A percentile compares a stretch with the other conserved stretches of the same genome.
Evolutionary conservation across 2,329 filamentous ascomycete species (phyloP).

Genomic region (Colletotrichum siamense): DNA sequence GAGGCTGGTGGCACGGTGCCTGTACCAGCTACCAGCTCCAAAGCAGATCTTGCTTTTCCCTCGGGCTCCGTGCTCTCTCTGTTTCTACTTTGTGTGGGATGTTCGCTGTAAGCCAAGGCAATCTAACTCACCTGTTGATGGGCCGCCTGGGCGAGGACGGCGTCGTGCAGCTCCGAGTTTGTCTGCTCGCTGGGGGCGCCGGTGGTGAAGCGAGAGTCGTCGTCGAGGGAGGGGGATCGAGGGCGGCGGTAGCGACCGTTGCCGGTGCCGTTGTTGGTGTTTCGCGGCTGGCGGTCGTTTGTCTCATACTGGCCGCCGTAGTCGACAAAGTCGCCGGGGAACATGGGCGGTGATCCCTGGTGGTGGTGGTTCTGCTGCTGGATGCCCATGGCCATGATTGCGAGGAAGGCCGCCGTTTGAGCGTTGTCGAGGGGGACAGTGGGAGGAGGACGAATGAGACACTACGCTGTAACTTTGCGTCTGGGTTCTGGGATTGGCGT

Average conservation of each 20-base stretch:
- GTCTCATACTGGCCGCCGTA: constrained; percentile 12
- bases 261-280: neutral
- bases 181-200: neutral
- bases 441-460: neutral
- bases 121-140: constrained; percentile 8
- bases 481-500: neutral
- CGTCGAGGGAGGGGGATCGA: constrained; percentile 19
- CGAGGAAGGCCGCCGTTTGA: neutral
- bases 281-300: constrained; percentile 13
- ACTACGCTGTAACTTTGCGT: neutral
- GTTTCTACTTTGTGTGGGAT: neutral
- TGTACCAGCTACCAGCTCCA: neutral
- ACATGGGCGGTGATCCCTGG: constrained; percentile 11
- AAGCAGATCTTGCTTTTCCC: neutral
- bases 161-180: constrained; percentile 17
- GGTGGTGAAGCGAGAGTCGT: constrained; percentile 18
- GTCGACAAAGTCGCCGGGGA: constrained; percentile 16
- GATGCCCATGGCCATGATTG: constrained; percentile 19
- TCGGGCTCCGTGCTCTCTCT: neutral
- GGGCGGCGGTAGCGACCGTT: constrained; percentile 17
- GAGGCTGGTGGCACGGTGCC: neutral
- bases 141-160: constrained; percentile 18
- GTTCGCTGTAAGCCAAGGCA: neutral
- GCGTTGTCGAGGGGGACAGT: neutral
- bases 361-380: constrained; percentile 14